phyloP scores from a whole-genome alignment of 116 monocot species.

The Dioscorea cayenensis region DNA sequence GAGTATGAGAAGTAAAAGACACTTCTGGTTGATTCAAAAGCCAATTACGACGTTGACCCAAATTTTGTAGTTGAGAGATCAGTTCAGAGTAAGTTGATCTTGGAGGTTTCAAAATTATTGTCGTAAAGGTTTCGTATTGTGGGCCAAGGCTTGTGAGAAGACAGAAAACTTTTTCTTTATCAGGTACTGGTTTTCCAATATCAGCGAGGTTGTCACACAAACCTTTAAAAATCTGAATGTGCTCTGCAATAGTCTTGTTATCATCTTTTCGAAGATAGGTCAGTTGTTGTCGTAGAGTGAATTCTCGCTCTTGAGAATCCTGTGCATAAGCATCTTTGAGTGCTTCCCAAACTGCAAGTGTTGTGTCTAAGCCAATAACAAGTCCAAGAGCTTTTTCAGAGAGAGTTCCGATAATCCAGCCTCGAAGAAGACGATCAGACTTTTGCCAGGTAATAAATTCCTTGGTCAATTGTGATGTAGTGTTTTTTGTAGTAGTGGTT shows the following conservation, averaged over 20 bases:
- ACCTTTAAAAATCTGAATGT: not conserved
- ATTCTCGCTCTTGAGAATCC: not conserved
- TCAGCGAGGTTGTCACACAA: conserved; percentile 4
- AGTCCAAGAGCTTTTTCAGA: not conserved
- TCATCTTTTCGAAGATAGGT: not conserved
- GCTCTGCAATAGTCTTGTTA: not conserved
- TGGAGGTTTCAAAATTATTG: conserved; percentile 3
- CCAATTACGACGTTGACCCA: not conserved
- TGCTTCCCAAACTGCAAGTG: not conserved
- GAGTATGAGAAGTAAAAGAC: not conserved
- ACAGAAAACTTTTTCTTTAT: conserved; percentile 4
- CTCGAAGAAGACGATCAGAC: not conserved
- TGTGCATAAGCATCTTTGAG: not conserved
- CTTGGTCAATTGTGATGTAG: not conserved
- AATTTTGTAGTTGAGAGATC: not conserved
- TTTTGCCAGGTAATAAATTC: not conserved
- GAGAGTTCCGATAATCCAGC: not conserved
- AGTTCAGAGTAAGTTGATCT: not conserved
- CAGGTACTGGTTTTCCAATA: not conserved
- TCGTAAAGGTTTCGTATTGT: not conserved
- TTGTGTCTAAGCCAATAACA: not conserved
- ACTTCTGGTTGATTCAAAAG: not conserved
- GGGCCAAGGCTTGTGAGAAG: not conserved
- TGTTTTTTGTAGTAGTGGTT: not conserved
- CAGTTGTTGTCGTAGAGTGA: not conserved